phyloP scores from a whole-genome alignment of 306 rosid genomes.

The Cucumis sativus region Cucumber_9930_V3 NC_026657.2:6127501-6128000 shows the following conservation, averaged over 20 bases:
- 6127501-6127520: constrained; percentile 70
- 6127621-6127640: not conserved
- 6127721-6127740: not conserved
- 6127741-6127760: not conserved
- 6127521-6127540: constrained; percentile 63
- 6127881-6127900: not conserved
- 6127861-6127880: not conserved
- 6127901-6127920: not conserved
- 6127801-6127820: not conserved
- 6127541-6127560: constrained; percentile 44
- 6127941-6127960: not conserved
- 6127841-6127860: not conserved
- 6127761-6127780: not conserved
- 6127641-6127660: not conserved
- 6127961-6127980: not conserved
- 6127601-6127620: constrained; percentile 9
- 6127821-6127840: not conserved
- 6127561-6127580: constrained; percentile 21
- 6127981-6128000: not conserved
- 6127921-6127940: not conserved
- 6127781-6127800: not conserved
- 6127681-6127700: not conserved
- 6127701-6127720: not conserved
- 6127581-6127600: constrained; percentile 18
- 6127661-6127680: not conserved